Evolutionary conservation across 345 rosid genomes (phyloP).

Genomic region (Pseudoturritis turrita): DNA sequence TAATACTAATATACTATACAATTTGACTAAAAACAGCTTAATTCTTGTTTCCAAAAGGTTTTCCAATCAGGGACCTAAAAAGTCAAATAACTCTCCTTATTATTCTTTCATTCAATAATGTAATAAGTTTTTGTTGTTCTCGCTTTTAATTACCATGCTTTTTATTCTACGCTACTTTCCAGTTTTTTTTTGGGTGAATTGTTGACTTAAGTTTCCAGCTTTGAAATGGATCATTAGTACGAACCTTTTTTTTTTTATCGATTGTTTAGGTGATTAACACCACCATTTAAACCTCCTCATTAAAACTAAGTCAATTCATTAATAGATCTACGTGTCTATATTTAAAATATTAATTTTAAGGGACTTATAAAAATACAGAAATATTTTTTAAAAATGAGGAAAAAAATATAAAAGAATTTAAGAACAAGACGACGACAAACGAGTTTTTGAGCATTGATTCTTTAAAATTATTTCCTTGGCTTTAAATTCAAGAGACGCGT

Average conservation of each 20-base stretch:
- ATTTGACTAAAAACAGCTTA: slow-evolving; percentile 5
- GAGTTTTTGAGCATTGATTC: neutral
- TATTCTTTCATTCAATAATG: neutral
- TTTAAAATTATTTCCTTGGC: neutral
- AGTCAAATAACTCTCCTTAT: slow-evolving; percentile 18
- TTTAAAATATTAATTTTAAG: too few species aligned
- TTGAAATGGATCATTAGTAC: too few species aligned
- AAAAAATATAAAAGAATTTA: neutral
- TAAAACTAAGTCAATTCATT: too few species aligned
- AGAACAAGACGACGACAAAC: neutral
- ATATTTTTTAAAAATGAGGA: neutral
- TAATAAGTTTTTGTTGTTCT: neutral
- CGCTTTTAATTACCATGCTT: neutral
- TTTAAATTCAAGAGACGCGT: neutral
- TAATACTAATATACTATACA: neutral
- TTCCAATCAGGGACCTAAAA: neutral
- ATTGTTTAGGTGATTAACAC: too few species aligned
- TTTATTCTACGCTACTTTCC: neutral
- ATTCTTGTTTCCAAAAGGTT: slow-evolving; percentile 6
- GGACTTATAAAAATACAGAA: too few species aligned
- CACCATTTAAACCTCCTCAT: too few species aligned
- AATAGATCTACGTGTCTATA: neutral
- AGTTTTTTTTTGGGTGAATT: neutral
- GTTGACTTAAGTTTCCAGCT: slow-evolving; percentile 7
- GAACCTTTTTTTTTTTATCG: too few species aligned